A percentile compares a stretch with the other conserved stretches of the same genome.
Evolutionary conservation across 2,329 filamentous ascomycete species (phyloP).

Genomic region (Waltergamsia citrina): DNA sequence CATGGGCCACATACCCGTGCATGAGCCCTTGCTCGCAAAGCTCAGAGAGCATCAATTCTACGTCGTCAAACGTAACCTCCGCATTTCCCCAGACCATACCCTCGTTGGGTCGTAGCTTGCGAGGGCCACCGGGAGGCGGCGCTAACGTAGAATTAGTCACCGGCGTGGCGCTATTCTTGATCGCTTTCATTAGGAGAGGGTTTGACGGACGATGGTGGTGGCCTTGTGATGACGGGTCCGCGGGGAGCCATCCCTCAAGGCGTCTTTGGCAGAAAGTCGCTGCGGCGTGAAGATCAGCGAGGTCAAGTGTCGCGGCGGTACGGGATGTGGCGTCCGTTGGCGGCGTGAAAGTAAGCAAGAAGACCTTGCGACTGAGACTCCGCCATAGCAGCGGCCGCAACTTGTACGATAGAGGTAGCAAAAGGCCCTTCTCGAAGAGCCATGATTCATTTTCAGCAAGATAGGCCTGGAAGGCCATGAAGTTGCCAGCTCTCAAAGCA

Average conservation of each 20-base stretch:
- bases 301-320: constrained; percentile 64
- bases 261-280: constrained; percentile 57
- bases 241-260: constrained; percentile 44
- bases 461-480: constrained; percentile 62
- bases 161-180: constrained; percentile 37
- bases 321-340: constrained; percentile 44
- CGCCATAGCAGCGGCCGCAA: constrained; percentile 80
- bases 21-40: constrained; percentile 74
- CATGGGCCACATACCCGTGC: constrained; percentile 75
- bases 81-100: constrained; percentile 57
- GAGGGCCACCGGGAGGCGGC: constrained; percentile 36
- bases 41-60: constrained; percentile 70
- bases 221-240: constrained; percentile 23
- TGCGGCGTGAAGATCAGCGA: constrained; percentile 56
- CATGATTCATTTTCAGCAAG: constrained; percentile 57
- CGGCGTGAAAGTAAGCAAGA: constrained; percentile 67
- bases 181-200: constrained; percentile 40
- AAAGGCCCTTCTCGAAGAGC: constrained; percentile 66
- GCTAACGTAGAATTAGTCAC: constrained; percentile 32
- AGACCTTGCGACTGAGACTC: constrained; percentile 67
- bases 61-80: constrained; percentile 47
- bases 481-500: constrained; percentile 65
- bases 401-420: constrained; percentile 66
- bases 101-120: constrained; percentile 43
- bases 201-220: constrained; percentile 24